Conservation (phyloP, 75 land plant species). For the Azolla pinnata region DNA sequence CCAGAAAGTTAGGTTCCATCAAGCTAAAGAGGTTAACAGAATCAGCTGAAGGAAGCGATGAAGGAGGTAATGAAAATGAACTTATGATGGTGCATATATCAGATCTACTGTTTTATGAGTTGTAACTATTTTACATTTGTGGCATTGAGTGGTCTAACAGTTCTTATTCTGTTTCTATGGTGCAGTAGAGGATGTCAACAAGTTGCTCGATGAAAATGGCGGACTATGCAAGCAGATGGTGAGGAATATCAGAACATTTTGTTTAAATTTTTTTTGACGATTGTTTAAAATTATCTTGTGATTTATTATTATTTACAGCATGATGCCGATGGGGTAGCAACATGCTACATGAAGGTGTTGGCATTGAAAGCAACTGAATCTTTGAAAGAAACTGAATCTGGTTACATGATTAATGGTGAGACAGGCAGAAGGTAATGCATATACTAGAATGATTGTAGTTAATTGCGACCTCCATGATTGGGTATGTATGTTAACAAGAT, state of each 20-base stretch:
- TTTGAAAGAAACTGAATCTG: too few species aligned
- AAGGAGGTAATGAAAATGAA: conserved; percentile 38
- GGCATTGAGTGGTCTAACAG: neutral
- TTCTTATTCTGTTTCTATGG: too few species aligned
- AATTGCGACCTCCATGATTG: too few species aligned
- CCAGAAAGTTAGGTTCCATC: neutral
- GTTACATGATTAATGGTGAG: conserved; percentile 42
- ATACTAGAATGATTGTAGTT: too few species aligned
- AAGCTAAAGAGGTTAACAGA: conserved; percentile 19
- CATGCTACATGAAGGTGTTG: conserved; percentile 82
- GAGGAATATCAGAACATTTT: neutral
- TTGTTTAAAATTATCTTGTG: neutral
- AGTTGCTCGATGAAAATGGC: conserved; percentile 60
- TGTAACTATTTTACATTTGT: neutral
- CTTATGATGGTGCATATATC: neutral
- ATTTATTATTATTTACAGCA: neutral
- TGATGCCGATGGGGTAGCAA: conserved; percentile 53
- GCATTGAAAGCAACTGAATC: conserved; percentile 61
- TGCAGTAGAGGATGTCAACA: conserved; percentile 76
- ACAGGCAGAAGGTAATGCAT: too few species aligned
- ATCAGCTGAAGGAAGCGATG: conserved; percentile 24
- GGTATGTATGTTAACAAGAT: too few species aligned
- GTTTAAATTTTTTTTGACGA: too few species aligned
- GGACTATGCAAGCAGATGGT: conserved; percentile 68
- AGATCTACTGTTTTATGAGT: neutral